Evolutionary conservation across 495 filamentous ascomycete genomes (phyloP).

Genomic region (Hypoxylon intermedium): DNA sequence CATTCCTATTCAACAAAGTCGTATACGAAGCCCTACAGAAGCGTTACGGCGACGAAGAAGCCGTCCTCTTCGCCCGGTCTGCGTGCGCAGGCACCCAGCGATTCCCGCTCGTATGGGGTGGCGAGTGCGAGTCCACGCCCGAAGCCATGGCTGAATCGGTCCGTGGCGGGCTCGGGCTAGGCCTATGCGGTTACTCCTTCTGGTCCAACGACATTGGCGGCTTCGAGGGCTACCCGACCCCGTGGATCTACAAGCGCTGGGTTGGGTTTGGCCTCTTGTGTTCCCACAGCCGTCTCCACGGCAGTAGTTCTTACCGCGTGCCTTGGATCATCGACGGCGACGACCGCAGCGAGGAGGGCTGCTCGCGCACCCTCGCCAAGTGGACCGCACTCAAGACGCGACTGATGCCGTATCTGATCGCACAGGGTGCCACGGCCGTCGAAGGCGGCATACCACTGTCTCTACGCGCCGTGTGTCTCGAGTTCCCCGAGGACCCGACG

Average conservation of each 20-base stretch:
- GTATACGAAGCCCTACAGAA: constrained; percentile 70
- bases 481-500: constrained; percentile 69
- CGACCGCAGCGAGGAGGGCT: constrained; percentile 51
- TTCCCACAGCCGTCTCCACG: constrained; percentile 72
- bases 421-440: constrained; percentile 58
- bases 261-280: constrained; percentile 74
- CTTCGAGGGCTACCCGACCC: constrained; percentile 71
- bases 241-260: constrained; percentile 79
- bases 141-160: constrained; percentile 77
- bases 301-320: constrained; percentile 70
- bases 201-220: constrained; percentile 77
- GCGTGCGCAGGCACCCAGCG: constrained; percentile 71
- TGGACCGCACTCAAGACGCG: constrained; percentile 68
- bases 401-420: constrained; percentile 68
- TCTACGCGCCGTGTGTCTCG: constrained; percentile 67
- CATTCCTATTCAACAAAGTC: constrained; percentile 71
- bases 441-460: constrained; percentile 58
- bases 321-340: constrained; percentile 75
- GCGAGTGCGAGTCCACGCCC: constrained; percentile 75
- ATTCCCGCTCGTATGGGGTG: constrained; percentile 71
- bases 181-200: constrained; percentile 71
- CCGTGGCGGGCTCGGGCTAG: constrained; percentile 71
- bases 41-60: constrained; percentile 63
- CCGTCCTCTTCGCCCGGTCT: constrained; percentile 71
- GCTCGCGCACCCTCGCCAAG: constrained; percentile 61